These are phyloP conservation scores for Lachancea mirantina DNA, from an alignment of 805 yeast species.

Conservation along the genomic window DNA sequence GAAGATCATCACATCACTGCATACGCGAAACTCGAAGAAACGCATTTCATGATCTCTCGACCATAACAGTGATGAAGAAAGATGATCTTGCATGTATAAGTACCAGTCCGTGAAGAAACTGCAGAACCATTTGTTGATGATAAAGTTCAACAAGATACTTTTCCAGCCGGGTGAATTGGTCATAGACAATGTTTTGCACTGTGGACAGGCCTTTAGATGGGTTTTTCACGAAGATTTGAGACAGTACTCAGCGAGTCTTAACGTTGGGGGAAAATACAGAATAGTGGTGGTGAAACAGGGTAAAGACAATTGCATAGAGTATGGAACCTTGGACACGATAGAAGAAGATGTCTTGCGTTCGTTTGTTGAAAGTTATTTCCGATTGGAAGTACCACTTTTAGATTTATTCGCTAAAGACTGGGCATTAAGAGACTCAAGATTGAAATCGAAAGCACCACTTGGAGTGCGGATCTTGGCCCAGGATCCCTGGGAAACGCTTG, in stretches of 20 bases:
- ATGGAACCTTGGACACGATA: constrained; percentile 35
- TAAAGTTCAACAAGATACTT: not conserved
- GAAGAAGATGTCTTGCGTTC: constrained; percentile 18
- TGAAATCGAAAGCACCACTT: constrained; percentile 33
- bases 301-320: constrained; percentile 45
- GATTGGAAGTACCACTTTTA: constrained; percentile 48
- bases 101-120: too few species aligned
- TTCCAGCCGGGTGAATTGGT: constrained; percentile 23
- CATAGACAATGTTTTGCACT: constrained; percentile 42
- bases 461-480: constrained; percentile 86
- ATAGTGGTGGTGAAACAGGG: constrained; percentile 58
- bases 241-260: constrained; percentile 23
- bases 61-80: too few species aligned
- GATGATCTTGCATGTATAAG: too few species aligned
- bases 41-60: too few species aligned
- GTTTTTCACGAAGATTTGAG: constrained; percentile 17
- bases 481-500: constrained; percentile 93
- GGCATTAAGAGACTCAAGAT: constrained; percentile 47
- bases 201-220: constrained; percentile 33
- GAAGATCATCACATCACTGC: too few species aligned
- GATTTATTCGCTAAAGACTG: constrained; percentile 51
- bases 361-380: constrained; percentile 62
- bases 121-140: not conserved
- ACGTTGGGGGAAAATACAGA: constrained; percentile 35
- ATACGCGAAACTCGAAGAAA: too few species aligned